Conservation (phyloP, 1,284 basidiomycete genomes). For the Sphaerobolus stellatus region DNA sequence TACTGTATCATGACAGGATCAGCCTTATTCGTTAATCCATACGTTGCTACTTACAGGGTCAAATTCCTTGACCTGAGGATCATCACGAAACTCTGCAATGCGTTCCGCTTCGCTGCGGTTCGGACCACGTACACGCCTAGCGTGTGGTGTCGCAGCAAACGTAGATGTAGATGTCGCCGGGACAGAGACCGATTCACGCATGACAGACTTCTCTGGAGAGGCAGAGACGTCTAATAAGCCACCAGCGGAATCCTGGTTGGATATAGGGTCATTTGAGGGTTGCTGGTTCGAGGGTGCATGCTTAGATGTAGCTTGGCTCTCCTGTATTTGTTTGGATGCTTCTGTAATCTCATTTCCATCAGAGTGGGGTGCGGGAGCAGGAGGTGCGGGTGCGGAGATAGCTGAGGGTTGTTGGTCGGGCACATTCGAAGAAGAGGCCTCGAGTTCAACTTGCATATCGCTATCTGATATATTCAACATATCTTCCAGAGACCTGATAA, state of each 20-base stretch:
- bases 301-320: no score
- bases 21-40: not conserved
- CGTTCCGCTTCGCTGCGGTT: constrained; percentile 74
- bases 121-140: not conserved
- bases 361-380: no score
- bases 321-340: no score
- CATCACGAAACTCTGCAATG: constrained; percentile 67
- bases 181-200: not conserved
- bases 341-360: no score
- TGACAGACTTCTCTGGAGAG: not conserved
- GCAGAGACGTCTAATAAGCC: not conserved
- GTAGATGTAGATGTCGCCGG: not conserved
- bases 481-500: constrained; percentile 4
- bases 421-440: not conserved
- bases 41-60: constrained; percentile 44
- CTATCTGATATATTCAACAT: not conserved
- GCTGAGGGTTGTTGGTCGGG: not conserved
- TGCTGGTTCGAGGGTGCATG: not conserved
- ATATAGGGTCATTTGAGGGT: not conserved
- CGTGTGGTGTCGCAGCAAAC: not conserved
- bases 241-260: not conserved
- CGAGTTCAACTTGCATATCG: not conserved
- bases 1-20: constrained; percentile 26
- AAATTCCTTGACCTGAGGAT: constrained; percentile 74
- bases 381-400: not conserved